A percentile compares a stretch with the other conserved stretches of the same genome.
phyloP scores from a whole-genome alignment of 176 grass and related monocot genomes.

The Aechmea fasciata region DNA sequence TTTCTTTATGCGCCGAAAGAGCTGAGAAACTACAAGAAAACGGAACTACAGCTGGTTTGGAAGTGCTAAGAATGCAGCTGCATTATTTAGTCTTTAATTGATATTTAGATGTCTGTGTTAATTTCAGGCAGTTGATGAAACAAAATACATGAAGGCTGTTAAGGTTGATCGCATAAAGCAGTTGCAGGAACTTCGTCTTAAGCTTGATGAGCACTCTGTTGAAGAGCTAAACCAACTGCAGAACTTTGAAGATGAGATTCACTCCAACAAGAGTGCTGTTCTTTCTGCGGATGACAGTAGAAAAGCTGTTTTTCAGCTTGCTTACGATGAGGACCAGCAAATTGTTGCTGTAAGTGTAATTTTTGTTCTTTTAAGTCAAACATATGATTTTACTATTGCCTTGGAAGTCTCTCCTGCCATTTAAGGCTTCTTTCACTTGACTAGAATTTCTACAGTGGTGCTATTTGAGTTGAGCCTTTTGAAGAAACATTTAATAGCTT shows the following conservation, averaged over 20 bases:
- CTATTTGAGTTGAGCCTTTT: too few relatives aligned
- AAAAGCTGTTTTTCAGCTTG: constrained; percentile 72
- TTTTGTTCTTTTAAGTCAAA: constrained; percentile 10
- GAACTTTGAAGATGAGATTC: constrained; percentile 81
- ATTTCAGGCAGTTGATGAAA: constrained; percentile 71
- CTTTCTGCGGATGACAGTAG: constrained; percentile 70
- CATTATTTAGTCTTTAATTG: neutral
- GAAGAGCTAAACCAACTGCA: constrained; percentile 53
- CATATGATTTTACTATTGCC: neutral
- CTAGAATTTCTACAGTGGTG: too few relatives aligned
- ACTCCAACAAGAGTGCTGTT: constrained; percentile 55
- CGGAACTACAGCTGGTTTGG: neutral
- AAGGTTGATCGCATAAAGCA: constrained; percentile 70
- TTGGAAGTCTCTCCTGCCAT: neutral
- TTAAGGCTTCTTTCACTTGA: too few relatives aligned
- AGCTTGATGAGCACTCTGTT: constrained; percentile 57
- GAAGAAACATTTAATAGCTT: too few relatives aligned
- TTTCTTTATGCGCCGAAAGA: neutral
- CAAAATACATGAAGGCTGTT: constrained; percentile 57
- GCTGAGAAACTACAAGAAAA: neutral
- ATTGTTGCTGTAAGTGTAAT: constrained; percentile 72
- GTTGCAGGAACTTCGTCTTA: constrained; percentile 73
- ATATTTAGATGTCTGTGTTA: neutral
- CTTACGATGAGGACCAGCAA: constrained; percentile 91
- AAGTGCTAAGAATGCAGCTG: neutral